Evolutionary conservation across 1,284 basidiomycete genomes (phyloP).

Genomic region (Irpex sp.): DNA sequence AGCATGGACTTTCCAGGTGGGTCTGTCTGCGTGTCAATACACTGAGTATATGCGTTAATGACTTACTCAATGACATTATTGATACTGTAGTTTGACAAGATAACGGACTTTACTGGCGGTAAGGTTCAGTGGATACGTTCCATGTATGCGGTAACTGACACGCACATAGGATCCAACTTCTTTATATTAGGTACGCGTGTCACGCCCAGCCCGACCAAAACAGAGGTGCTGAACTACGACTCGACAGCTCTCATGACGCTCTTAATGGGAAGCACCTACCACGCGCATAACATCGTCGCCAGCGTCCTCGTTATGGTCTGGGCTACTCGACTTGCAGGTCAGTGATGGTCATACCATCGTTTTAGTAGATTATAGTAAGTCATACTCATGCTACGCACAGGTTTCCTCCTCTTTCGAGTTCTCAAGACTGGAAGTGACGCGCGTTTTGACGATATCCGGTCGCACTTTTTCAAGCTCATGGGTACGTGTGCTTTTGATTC

Average conservation of each 20-base stretch:
- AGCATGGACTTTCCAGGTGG: constrained; percentile 57
- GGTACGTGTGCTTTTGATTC: constrained; percentile 29
- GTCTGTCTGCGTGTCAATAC: neutral
- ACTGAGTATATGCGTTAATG: too few relatives aligned
- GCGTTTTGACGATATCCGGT: constrained; percentile 65
- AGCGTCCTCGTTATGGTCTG: constrained; percentile 63
- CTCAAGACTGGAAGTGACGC: constrained; percentile 63
- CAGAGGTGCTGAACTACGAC: neutral
- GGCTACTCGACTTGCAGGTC: constrained; percentile 54
- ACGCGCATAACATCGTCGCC: constrained; percentile 57
- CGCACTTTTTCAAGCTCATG: constrained; percentile 65
- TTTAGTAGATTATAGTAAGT: too few relatives aligned
- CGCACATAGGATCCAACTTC: constrained; percentile 56
- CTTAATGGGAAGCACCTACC: constrained; percentile 50
- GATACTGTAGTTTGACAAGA: constrained; percentile 58
- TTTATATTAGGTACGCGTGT: constrained; percentile 50
- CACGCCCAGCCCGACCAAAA: neutral
- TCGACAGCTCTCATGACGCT: constrained; percentile 48
- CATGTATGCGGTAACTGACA: constrained; percentile 36
- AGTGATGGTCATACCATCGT: neutral
- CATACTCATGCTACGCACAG: constrained; percentile 23
- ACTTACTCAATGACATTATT: neutral
- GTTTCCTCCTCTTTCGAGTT: constrained; percentile 65
- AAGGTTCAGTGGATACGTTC: too few relatives aligned
- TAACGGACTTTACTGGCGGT: constrained; percentile 68